These are phyloP conservation scores for Lasiosphaeria ovina DNA, from an alignment of 495 filamentous ascomycete species.

Conservation along the genomic window DNA sequence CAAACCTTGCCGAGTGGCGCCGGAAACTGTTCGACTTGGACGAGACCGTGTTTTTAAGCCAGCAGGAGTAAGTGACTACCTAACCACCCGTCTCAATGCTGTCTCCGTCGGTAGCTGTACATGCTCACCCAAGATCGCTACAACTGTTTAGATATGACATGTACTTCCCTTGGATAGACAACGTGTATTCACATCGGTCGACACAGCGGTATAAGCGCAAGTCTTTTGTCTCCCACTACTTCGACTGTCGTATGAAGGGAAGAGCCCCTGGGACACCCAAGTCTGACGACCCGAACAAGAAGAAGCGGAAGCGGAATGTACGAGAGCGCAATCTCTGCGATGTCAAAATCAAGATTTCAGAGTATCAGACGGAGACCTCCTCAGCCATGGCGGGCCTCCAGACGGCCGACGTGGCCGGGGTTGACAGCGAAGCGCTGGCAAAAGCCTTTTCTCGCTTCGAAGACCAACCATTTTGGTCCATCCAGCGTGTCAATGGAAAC, in stretches of 20 bases:
- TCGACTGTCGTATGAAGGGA: conserved; percentile 87
- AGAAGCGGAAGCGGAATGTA: conserved; percentile 79
- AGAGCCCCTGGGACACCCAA: conserved; percentile 80
- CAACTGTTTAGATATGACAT: conserved; percentile 65
- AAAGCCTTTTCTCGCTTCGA: conserved; percentile 8
- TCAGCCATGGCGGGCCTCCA: conserved; percentile 18
- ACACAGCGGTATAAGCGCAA: conserved; percentile 84
- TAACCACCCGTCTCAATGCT: neutral
- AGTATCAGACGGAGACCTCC: conserved; percentile 65
- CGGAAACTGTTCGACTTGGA: conserved; percentile 75
- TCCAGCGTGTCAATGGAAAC: conserved; percentile 76
- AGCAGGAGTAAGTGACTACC: conserved; percentile 65
- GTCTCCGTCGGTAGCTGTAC: neutral
- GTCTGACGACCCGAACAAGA: conserved; percentile 81
- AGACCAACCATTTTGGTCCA: conserved; percentile 64
- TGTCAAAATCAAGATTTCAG: conserved; percentile 90
- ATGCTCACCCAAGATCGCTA: conserved; percentile 5
- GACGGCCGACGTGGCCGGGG: conserved; percentile 19
- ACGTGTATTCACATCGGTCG: conserved; percentile 87
- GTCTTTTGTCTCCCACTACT: conserved; percentile 82
- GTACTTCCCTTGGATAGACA: conserved; percentile 89
- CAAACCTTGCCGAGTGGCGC: conserved; percentile 70
- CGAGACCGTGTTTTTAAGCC: conserved; percentile 68
- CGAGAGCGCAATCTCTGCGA: conserved; percentile 79
- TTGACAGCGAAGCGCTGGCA: conserved; percentile 16